Conservation (phyloP, 2,329 filamentous ascomycete species). For the Hypoxylon sp. region DNA sequence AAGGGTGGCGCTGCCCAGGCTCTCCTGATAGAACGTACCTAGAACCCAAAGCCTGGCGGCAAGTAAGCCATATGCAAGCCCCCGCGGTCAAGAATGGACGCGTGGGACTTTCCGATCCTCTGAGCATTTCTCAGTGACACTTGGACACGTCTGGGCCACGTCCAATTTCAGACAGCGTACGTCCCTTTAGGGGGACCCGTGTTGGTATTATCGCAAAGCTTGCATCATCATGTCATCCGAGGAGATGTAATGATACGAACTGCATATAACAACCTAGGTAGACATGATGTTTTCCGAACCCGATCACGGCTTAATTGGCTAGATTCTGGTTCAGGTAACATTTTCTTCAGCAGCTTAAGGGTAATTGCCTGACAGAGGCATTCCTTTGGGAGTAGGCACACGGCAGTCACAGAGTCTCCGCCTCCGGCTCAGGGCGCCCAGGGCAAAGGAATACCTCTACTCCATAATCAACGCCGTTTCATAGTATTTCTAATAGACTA, state of each 20-base stretch:
- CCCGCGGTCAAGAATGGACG: slow-evolving; percentile 11
- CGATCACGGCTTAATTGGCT: not conserved
- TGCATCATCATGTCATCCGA: not conserved
- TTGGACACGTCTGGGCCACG: not conserved
- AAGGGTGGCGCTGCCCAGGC: slow-evolving; percentile 13
- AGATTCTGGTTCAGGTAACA: not conserved
- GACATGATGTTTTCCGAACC: not conserved
- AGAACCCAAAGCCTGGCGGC: slow-evolving; percentile 11
- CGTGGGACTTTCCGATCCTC: slow-evolving; percentile 13
- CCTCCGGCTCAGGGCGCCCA: not conserved
- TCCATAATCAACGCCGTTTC: no score
- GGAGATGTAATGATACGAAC: not conserved
- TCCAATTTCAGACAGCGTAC: not conserved
- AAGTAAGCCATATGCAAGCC: slow-evolving; percentile 24
- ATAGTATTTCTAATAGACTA: not conserved
- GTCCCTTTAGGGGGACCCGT: not conserved
- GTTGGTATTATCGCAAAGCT: not conserved
- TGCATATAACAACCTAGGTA: no score
- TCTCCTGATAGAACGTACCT: not conserved
- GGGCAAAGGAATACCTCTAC: not conserved
- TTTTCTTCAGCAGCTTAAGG: not conserved
- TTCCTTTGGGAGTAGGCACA: no score
- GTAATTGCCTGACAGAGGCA: no score
- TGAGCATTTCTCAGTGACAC: slow-evolving; percentile 4
- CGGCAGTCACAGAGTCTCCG: no score